phyloP scores from a whole-genome alignment of 2,329 filamentous ascomycete species.

The Zymoseptoria pseudotritici region DNA sequence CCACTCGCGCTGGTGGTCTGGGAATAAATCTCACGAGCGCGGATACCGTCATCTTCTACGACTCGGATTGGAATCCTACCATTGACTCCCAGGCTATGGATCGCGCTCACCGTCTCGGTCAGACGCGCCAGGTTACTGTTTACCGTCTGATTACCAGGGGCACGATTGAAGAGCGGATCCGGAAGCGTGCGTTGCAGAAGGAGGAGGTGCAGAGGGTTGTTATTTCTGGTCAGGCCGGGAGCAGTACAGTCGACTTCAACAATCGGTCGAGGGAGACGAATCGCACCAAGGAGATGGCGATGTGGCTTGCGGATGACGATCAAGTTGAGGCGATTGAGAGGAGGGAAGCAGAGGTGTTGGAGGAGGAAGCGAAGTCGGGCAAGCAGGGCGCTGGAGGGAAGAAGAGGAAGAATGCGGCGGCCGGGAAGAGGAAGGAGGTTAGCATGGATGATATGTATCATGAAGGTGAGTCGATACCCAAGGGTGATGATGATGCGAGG shows the following conservation, averaged over 20 bases:
- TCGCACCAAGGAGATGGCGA: slow-evolving; percentile 92
- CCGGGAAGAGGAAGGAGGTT: slow-evolving; percentile 55
- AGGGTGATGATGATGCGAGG: not conserved
- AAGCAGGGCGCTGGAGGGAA: slow-evolving; percentile 33
- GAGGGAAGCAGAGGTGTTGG: slow-evolving; percentile 77
- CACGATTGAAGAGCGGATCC: slow-evolving; percentile 96
- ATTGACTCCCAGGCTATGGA: slow-evolving; percentile 99
- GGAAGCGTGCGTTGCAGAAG: slow-evolving; percentile 93
- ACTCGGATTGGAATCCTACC: slow-evolving; percentile 98
- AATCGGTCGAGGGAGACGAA: slow-evolving; percentile 81
- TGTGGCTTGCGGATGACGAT: slow-evolving; percentile 98
- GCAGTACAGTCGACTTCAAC: slow-evolving; percentile 78
- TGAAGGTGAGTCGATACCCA: slow-evolving; percentile 64
- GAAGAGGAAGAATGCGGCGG: slow-evolving; percentile 42
- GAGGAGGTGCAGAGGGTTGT: slow-evolving; percentile 97
- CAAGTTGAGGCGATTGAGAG: slow-evolving; percentile 90
- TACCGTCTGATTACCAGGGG: slow-evolving; percentile 95
- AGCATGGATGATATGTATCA: slow-evolving; percentile 96
- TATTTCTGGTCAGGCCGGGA: slow-evolving; percentile 78
- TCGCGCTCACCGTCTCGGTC: slow-evolving; percentile 91
- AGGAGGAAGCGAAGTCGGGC: slow-evolving; percentile 54
- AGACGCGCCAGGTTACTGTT: slow-evolving; percentile 91
- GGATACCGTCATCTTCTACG: slow-evolving; percentile 99
- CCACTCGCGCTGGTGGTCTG: slow-evolving; percentile 91
- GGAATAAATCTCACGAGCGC: slow-evolving; percentile 96